Conservation (phyloP, 345 rosid genomes). For the Lumnitzera littorea region DNA sequence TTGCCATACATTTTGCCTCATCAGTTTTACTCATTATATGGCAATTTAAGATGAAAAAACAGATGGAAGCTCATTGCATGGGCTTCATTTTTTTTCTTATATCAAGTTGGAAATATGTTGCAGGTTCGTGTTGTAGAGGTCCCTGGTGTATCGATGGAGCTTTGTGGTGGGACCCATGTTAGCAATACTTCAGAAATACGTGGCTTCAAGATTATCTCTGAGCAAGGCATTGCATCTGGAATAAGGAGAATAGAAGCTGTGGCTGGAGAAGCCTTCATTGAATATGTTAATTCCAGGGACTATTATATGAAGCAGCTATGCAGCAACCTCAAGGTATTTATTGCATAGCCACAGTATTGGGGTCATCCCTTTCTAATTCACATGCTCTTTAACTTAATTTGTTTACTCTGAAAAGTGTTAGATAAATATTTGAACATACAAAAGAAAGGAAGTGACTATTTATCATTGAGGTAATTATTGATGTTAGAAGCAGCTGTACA, state of each 20-base stretch:
- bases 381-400: not conserved
- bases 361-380: not conserved
- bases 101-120: conserved; percentile 3
- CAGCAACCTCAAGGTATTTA: conserved; percentile 70
- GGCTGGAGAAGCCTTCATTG: conserved; percentile 91
- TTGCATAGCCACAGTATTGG: not conserved
- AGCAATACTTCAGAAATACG: conserved; percentile 81
- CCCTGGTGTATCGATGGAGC: conserved; percentile 98
- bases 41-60: no score
- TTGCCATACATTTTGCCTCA: no score
- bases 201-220: conserved; percentile 85
- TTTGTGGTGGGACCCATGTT: conserved; percentile 98
- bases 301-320: conserved; percentile 71
- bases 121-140: conserved; percentile 99
- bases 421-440: not conserved
- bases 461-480: no score
- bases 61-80: no score
- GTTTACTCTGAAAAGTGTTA: not conserved
- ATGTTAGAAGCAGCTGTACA: no score
- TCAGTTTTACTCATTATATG: no score
- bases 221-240: conserved; percentile 98
- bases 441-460: no score
- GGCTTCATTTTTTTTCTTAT: no score
- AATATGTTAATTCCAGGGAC: conserved; percentile 74
- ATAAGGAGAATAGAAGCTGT: conserved; percentile 91